Base-by-base conservation (phyloP, 2,329 filamentous ascomycete genomes). In the Paecilomyces sp. region DNA sequence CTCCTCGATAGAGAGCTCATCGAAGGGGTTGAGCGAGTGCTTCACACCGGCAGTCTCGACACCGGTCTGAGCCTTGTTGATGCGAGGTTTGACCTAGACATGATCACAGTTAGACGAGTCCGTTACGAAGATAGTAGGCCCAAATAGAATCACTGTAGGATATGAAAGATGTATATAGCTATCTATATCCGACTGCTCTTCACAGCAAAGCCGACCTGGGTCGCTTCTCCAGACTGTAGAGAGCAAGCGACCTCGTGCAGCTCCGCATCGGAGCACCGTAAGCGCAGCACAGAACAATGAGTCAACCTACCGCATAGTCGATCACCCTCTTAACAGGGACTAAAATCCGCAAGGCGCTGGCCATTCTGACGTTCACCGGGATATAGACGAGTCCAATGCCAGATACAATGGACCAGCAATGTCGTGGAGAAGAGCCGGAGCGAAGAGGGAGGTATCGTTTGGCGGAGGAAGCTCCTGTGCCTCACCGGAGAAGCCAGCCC, bases 21-120 rank as follows among this genome's bases (percentile, higher is more conserved):
- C 94, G 79, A 99, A 99, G 22, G 94, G 94, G 83, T 97, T 99
- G 86, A 99, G 93, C 74, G 88, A 92, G 84, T 97, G 93, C 80
- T 97, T 97, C 72, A 97, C 92, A 67, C 90, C 90, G 65, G 88
- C 83, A 58, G 90, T 96, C 79, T 97, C 93, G 78, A 99, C 89
- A 72, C 87, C 93, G 62, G 93, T 97, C 78, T 86, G 82, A 65
- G 86, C 74, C 67, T 86, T 86, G 80, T 88, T 88, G 72, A 88
- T 85, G 66, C 86, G 85, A 57, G 86, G 86, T 78, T 88, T 88
- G 79, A 88, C 80, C 86, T 88, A 66, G 18, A 15, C 8, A 25
- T 28, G 5, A 11, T 55, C 1, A 15, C 1, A 22, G 7, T 33
- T 9, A 4, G 30, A 53, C 58, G 57, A 61, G 25, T 50, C 53